Evolutionary conservation across 345 rosid genomes (phyloP).

Genomic region (Eucalyptus cloeziana): DNA sequence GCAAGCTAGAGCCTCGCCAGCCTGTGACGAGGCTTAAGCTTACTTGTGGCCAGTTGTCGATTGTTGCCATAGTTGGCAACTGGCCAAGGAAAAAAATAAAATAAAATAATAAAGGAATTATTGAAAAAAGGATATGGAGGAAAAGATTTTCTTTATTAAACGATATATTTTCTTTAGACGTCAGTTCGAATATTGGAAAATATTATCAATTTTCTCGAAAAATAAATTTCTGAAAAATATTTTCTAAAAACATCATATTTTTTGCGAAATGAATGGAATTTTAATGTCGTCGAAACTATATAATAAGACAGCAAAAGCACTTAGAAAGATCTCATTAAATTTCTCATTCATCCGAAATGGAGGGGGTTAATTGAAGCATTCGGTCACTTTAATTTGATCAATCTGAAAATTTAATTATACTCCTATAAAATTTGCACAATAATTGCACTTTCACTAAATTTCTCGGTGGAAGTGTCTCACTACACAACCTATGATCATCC

Average conservation of each 20-base stretch:
- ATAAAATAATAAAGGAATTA: no score
- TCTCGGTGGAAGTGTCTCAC: background rate
- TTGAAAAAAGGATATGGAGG: accelerated
- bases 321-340: background rate
- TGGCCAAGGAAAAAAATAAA: accelerated
- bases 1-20: accelerated
- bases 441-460: background rate
- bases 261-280: accelerated
- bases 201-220: no score
- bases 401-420: background rate
- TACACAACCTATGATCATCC: no score
- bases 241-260: accelerated
- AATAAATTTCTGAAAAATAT: no score
- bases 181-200: accelerated
- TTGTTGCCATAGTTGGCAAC: accelerated
- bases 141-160: no score
- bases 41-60: no score
- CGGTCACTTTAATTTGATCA: background rate
- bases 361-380: background rate
- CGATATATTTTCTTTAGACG: accelerated
- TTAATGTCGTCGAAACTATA: accelerated
- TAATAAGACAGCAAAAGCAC: accelerated
- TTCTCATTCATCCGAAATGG: background rate
- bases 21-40: accelerated
- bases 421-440: background rate